phyloP scores from a whole-genome alignment of 1,284 basidiomycete species.

The Microbotryum silenes-acaulis region DNA sequence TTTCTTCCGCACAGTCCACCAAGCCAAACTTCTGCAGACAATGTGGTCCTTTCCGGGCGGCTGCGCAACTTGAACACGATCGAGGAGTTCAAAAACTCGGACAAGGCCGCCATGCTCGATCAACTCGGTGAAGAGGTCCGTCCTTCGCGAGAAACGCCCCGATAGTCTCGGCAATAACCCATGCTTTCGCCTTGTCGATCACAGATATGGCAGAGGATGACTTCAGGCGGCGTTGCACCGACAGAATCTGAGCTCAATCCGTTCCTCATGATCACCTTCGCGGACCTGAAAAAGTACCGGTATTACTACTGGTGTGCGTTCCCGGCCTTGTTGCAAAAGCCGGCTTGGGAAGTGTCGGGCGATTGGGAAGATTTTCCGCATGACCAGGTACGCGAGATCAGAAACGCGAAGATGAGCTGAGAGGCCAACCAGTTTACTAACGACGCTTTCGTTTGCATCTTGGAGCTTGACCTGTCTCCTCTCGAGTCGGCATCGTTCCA shows the following conservation, averaged over 20 bases:
- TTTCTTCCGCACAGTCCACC: background rate
- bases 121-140: conserved; percentile 22
- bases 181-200: background rate
- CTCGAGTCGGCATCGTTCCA: no score
- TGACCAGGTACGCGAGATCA: background rate
- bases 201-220: background rate
- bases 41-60: conserved; percentile 50
- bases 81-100: conserved; percentile 84
- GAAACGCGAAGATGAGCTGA: no score
- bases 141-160: background rate
- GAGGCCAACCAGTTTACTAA: no score
- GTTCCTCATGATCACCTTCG: conserved; percentile 85
- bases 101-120: conserved; percentile 72
- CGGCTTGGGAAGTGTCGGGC: conserved; percentile 64
- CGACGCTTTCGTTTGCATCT: no score
- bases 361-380: conserved; percentile 8
- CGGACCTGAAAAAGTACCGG: conserved; percentile 95
- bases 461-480: no score
- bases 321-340: conserved; percentile 78
- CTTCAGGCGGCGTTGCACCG: no score
- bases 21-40: conserved; percentile 5
- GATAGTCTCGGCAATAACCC: background rate
- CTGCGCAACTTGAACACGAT: conserved; percentile 83
- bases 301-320: conserved; percentile 98
- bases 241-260: conserved; percentile 49